These are phyloP conservation scores for Microbotryum intermedium DNA, from an alignment of 1,284 basidiomycete genomes.

Conservation along the genomic window DNA sequence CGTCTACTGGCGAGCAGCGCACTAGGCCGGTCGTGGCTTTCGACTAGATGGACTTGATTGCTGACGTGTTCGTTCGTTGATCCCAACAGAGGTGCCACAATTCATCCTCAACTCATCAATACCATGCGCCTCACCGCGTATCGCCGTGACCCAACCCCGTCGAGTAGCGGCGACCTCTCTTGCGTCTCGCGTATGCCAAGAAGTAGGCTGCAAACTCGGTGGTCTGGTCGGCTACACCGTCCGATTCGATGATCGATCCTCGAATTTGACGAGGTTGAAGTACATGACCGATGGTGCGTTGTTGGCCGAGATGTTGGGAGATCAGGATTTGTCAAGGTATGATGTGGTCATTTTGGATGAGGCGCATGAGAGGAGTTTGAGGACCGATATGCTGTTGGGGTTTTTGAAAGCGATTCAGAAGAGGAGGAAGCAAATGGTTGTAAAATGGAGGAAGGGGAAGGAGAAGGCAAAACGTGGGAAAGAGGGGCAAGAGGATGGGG, in stretches of 20 bases:
- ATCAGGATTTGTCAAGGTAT: conserved; percentile 70
- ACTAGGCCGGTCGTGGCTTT: neutral
- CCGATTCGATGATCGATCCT: conserved; percentile 77
- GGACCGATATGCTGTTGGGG: conserved; percentile 89
- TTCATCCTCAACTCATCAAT: conserved; percentile 64
- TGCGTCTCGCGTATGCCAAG: conserved; percentile 75
- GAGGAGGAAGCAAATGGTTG: conserved; percentile 37
- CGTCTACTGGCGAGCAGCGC: conserved; percentile 35
- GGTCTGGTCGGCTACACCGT: conserved; percentile 84
- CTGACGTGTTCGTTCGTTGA: neutral
- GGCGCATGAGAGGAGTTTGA: conserved; percentile 89
- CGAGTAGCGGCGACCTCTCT: conserved; percentile 89
- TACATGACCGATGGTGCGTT: conserved; percentile 97
- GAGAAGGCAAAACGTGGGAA: conserved; percentile 35
- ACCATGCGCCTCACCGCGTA: conserved; percentile 52
- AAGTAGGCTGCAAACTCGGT: conserved; percentile 65
- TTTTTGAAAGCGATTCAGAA: conserved; percentile 58
- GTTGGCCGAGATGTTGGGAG: conserved; percentile 75
- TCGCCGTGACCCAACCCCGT: conserved; percentile 86
- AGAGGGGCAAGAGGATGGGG: conserved; percentile 57
- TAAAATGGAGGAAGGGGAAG: conserved; percentile 40
- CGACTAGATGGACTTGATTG: neutral
- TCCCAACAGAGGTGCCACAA: conserved; percentile 67
- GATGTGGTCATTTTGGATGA: conserved; percentile 91
- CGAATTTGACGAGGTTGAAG: conserved; percentile 66